Percentiles rank a stretch among this genome's conserved stretches.
Conservation (phyloP, 1,139 yeast genomes). For the Blastobotrys illinoisensis region DNA sequence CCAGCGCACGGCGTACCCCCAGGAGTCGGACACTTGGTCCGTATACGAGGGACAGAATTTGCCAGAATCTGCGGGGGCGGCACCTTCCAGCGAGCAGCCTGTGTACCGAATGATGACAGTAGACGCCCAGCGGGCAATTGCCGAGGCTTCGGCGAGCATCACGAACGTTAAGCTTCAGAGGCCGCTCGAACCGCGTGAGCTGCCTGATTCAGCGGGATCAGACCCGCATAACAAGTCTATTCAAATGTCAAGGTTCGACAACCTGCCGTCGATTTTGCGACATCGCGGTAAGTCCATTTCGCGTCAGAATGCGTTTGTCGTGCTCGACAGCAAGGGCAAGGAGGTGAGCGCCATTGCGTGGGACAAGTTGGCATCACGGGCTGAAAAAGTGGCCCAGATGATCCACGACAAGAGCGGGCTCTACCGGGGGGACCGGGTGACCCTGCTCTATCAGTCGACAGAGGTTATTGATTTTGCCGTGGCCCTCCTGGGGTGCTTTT, state of each 20-base stretch:
- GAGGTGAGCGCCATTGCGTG: conserved; percentile 73
- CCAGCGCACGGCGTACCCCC: neutral
- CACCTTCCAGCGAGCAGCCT: conserved; percentile 2
- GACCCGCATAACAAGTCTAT: conserved; percentile 34
- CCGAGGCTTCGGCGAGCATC: conserved; percentile 8
- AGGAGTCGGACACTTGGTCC: conserved; percentile 6
- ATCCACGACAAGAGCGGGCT: conserved; percentile 68
- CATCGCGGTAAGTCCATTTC: conserved; percentile 64
- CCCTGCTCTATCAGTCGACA: conserved; percentile 73
- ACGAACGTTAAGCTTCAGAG: conserved; percentile 29
- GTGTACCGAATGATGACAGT: conserved; percentile 19
- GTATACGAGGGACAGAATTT: neutral
- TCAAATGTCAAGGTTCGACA: conserved; percentile 42
- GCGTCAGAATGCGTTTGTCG: conserved; percentile 64
- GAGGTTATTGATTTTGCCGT: conserved; percentile 83
- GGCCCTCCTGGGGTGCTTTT: conserved; percentile 84
- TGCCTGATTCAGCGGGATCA: conserved; percentile 31
- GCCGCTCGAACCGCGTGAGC: conserved; percentile 40
- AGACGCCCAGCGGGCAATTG: conserved; percentile 18
- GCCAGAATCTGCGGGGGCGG: neutral
- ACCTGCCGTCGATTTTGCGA: conserved; percentile 65
- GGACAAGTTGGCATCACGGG: conserved; percentile 80
- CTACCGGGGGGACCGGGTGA: conserved; percentile 77
- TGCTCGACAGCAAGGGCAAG: conserved; percentile 74
- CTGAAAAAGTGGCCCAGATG: conserved; percentile 86